Base-by-base conservation (phyloP, 75 land plant species). In the Gnetum montanum region DNA sequence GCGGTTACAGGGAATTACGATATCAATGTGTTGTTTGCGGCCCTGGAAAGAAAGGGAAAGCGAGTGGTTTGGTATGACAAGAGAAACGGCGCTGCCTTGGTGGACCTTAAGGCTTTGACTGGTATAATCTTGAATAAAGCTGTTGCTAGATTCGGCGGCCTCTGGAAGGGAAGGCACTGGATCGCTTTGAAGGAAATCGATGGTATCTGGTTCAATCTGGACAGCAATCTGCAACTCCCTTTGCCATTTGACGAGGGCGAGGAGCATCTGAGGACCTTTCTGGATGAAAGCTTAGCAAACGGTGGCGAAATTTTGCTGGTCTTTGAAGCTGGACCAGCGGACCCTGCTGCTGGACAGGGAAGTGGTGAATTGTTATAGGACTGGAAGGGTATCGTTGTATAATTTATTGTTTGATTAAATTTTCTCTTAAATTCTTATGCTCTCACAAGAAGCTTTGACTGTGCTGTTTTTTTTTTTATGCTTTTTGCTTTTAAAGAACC, bases 151-250 rank as follows among this genome's bases (percentile, higher is more conserved):
- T 69, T 53, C 49, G 63, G 64, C 54, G 94, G 89, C 16, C 33
- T 91, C 59, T 92, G 95, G 94, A 74, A 54, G 49, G 34, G 86
- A 31, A 66, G 97, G 67, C 97, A 92, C 40, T 92, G 97, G 97
- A 35, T 82, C 41, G 59, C 97, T 4, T 1, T 88, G 49, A 66
- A 72, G 34, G 72, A 59, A 45, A 70, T 92, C 31, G 64, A 60
- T 38, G 89, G 86, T 29, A 25, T 70, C 15, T 92, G 97, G 95
- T 81, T 84, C 55, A 85, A 88, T 66, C 55, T 92, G 65, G 97
- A 92, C 63, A 92, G 95, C 57, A 80, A 92, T 74, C 52, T 75
- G n/a, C 8, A 26, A 13, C 64, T 61, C 15, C 95, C 95, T n/a
- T 4, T 28, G 6, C 26, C 69, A 2, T 79, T 88, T 58, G 35